These are phyloP conservation scores for Glarea lozoyensis DNA, from an alignment of 495 filamentous ascomycete species.

Conservation along the genomic window DNA sequence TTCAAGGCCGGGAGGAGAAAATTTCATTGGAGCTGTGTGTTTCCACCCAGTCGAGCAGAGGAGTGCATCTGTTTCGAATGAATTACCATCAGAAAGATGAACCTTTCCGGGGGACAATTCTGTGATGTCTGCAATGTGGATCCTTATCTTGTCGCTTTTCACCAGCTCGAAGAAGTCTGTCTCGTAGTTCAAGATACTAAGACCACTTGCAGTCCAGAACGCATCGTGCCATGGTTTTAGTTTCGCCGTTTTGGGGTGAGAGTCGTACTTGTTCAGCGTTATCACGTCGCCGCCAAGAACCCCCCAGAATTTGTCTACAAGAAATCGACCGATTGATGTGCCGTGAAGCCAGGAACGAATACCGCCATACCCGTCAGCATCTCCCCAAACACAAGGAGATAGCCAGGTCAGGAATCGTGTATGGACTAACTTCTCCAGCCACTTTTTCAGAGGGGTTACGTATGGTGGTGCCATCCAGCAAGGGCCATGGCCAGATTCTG, in stretches of 20 bases:
- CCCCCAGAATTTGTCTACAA: constrained; percentile 62
- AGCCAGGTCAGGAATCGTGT: constrained; percentile 56
- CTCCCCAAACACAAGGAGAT: constrained; percentile 35
- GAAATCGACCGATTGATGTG: constrained; percentile 55
- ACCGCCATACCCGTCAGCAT: constrained; percentile 29
- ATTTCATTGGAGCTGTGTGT: constrained; percentile 51
- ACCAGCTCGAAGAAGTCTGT: constrained; percentile 57
- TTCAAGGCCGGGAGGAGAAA: constrained; percentile 41
- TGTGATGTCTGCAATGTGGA: constrained; percentile 55
- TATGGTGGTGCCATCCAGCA: constrained; percentile 60
- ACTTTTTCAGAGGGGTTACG: constrained; percentile 50
- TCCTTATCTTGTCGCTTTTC: constrained; percentile 44
- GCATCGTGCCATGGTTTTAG: constrained; percentile 54
- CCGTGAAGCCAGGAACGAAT: constrained; percentile 51
- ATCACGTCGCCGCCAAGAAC: constrained; percentile 52
- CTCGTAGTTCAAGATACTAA: constrained; percentile 64
- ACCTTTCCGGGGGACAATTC: constrained; percentile 38
- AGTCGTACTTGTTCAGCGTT: constrained; percentile 46
- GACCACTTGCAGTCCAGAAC: constrained; percentile 54
- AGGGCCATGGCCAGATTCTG: constrained; percentile 63
- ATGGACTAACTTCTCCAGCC: constrained; percentile 56
- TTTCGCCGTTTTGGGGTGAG: constrained; percentile 53
- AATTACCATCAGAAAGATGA: constrained; percentile 45
- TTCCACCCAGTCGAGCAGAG: constrained; percentile 65
- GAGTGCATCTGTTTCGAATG: constrained; percentile 51